Evolutionary conservation across 2,329 filamentous ascomycete species (phyloP).

Genomic region (Scopulariopsis brevicaulis): DNA sequence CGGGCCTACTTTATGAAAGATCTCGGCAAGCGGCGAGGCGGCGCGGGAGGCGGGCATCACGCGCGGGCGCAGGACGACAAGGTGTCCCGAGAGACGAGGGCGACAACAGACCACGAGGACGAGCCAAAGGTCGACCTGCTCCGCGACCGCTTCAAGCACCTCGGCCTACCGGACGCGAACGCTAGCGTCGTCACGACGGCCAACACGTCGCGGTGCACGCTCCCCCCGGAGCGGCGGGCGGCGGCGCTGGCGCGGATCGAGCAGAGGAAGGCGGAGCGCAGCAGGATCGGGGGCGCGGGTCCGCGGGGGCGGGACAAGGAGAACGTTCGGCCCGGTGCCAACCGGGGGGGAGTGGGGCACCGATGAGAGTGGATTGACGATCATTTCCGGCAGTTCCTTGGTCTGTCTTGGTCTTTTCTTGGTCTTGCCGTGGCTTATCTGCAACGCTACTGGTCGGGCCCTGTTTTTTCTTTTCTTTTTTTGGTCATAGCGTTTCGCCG

Average conservation of each 20-base stretch:
- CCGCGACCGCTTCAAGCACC: conserved; percentile 29
- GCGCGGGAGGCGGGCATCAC: not conserved
- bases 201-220: conserved; percentile 27
- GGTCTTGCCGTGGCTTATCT: not conserved
- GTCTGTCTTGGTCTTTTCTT: not conserved
- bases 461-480: not conserved
- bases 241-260: conserved; percentile 44
- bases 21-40: not conserved
- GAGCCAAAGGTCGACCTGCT: conserved; percentile 29
- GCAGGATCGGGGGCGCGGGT: conserved; percentile 20
- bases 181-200: conserved; percentile 18
- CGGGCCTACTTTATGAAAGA: conserved; percentile 10
- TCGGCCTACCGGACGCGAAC: conserved; percentile 26
- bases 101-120: not conserved
- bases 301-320: conserved; percentile 32
- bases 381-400: too few species aligned
- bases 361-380: not conserved
- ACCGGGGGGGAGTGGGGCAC: not conserved
- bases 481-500: not conserved
- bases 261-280: conserved; percentile 39
- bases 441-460: not conserved
- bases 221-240: conserved; percentile 39
- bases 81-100: not conserved
- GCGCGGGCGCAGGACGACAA: not conserved
- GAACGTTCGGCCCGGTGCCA: conserved; percentile 28